Base-by-base conservation (phyloP, 164 flowering plant species). In the Annona cherimola region DNA sequence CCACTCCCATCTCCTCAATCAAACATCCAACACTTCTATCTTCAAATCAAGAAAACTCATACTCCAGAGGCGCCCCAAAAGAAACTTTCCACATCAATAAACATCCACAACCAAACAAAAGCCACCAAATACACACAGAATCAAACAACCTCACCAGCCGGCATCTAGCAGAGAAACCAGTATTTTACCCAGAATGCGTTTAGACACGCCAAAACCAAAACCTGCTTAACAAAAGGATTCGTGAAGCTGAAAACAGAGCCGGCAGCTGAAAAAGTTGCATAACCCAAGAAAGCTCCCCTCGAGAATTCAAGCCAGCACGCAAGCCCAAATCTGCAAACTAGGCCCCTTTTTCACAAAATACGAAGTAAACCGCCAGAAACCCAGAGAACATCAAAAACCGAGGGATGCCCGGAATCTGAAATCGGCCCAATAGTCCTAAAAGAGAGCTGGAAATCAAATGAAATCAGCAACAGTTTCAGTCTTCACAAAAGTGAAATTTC, bases 1-100 rank as follows among this genome's bases (percentile, higher is more conserved):
- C 79, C 55, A 76, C 65, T 61, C 83, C 83, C 83, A 81, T 78
- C 70, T 71, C 68, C 69, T 35, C 11, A 67, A 67, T 41, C 69
- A 50, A 54, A 50, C 18, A 42, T 39, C 20, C 55, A 64, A 75
- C 59, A 70, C 54, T 66, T 79, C 81, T 79, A 78, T 76, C 67
- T 71, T 73, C 69, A 42, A 6, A 45, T 73, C 68, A 73, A 26
- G 1, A 73, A 73, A 45, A 42, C 59, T 64, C 83, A 80, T 77
- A n/a, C 14, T 54, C 67, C 62, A 39, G 11, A 71, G 40, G 2
- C 61, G 20, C 46, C 68, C 19, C 26, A 50, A 1, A 50, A 50
- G 14, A 50, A 50, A 50, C 63, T 72, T 57, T 44, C 40, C 1
- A 69, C 59, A 2, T 1, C 45, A 44, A 42, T 69, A 65, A 68